Percentiles rank a stretch among this genome's conserved stretches.
These are phyloP conservation scores for Peterozyma xylosa DNA, from an alignment of 805 yeast genomes.

Conservation along the genomic window DNA sequence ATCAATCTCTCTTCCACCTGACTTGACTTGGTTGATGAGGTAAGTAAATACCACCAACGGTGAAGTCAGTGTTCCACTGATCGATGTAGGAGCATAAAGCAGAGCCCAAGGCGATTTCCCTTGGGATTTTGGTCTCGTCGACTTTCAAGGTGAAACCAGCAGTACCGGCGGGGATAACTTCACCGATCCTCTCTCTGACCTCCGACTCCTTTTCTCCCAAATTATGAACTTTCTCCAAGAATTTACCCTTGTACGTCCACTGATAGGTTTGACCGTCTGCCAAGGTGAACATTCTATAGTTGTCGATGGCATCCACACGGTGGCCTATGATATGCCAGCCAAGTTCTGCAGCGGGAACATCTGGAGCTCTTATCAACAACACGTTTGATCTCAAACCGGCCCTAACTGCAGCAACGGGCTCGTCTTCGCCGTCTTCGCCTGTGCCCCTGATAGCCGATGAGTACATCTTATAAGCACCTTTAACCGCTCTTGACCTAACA, in stretches of 20 bases:
- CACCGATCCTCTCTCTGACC: slow-evolving; percentile 56
- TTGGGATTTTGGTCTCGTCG: slow-evolving; percentile 47
- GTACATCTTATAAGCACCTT: slow-evolving; percentile 57
- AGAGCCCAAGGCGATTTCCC: slow-evolving; percentile 50
- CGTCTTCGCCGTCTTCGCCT: slow-evolving; percentile 41
- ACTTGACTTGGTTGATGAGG: slow-evolving; percentile 41
- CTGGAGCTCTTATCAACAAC: slow-evolving; percentile 43
- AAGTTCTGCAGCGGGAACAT: slow-evolving; percentile 42
- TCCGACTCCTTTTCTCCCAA: slow-evolving; percentile 60
- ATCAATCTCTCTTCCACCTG: slow-evolving; percentile 50
- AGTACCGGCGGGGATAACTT: slow-evolving; percentile 43
- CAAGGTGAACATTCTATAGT: slow-evolving; percentile 52
- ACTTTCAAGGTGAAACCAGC: slow-evolving; percentile 48
- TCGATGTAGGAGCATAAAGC: slow-evolving; percentile 57
- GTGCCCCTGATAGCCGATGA: slow-evolving; percentile 30
- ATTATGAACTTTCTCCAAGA: slow-evolving; percentile 49
- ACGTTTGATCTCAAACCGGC: slow-evolving; percentile 59
- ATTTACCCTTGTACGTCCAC: slow-evolving; percentile 57
- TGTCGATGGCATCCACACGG: slow-evolving; percentile 52
- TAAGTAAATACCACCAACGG: slow-evolving; percentile 59
- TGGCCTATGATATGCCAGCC: slow-evolving; percentile 61
- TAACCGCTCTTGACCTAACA: slow-evolving; percentile 57
- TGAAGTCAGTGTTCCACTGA: slow-evolving; percentile 57
- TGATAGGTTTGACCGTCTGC: slow-evolving; percentile 56
- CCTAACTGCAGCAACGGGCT: slow-evolving; percentile 50